Base-by-base conservation (phyloP, 495 filamentous ascomycete genomes). In the Lasiosphaeria miniovina region DNA sequence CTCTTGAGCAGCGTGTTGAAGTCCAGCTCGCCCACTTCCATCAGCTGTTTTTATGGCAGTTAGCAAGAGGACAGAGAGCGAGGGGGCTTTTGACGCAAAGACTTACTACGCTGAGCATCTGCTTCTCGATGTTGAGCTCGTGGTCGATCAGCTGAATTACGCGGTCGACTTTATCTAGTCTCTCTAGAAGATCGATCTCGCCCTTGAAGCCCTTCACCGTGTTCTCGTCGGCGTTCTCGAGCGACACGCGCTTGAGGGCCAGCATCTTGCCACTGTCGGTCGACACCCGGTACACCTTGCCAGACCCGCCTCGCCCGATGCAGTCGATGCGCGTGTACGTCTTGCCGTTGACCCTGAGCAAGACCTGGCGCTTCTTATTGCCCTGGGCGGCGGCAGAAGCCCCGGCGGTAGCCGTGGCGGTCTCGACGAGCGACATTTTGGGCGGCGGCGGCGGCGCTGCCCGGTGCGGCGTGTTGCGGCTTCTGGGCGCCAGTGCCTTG, bases 21-120 rank as follows among this genome's bases (percentile, higher is more conserved):
- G 67, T 98, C 95, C n/a, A 91, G 85, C 73, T 98, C 94, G 60
- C 94, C 94, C 67, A 93, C 90, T 75, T 98, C 94, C 92, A 98
- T 95, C n/a, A 98, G 82, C 84, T 87, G 60, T 5, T 24, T 24
- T 24, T 2, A 2, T 24, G 24, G 24, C 24, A 2, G 7, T 35
- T 10, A 49, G 46, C 48, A 55, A 58, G 62, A 51, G 45, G 33
- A 17, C 11, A 5, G 15, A 24, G 12, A 2, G 24, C 1, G 24
- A 2, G 24, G 24, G 32, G 4, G 32, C 6, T n/a, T 54, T 38
- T 15, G 52, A 15, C 7, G 1, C n/a, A 54, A 32, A 4, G 53
- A 81, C 84, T 77, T 76, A 89, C 86, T 60, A 98, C 86, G 68
- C 87, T 90, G 35, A 98, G 82, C 45, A 84, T 85, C 62, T 94